A percentile compares a stretch with the other conserved stretches of the same genome.
Evolutionary conservation across 345 rosid species (phyloP).

Genomic region (Kandelia obovata): DNA sequence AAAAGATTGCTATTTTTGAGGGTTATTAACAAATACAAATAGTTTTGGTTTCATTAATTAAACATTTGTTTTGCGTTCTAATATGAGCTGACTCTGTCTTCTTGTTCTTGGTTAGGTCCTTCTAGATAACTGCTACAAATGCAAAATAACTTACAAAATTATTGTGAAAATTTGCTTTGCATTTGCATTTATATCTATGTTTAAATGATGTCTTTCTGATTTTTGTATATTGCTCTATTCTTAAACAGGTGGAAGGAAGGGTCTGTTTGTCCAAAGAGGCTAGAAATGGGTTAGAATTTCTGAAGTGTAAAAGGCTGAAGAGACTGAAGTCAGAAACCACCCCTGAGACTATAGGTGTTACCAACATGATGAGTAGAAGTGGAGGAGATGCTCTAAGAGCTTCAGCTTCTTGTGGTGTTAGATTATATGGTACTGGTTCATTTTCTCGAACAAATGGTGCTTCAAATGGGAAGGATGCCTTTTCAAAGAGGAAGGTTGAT

Average conservation of each 20-base stretch:
- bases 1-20: not conserved
- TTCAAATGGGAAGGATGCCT: conserved; percentile 45
- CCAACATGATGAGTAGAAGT: conserved; percentile 61
- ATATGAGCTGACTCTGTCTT: not conserved
- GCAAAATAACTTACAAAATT: not conserved
- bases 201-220: not conserved
- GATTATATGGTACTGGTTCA: conserved; percentile 53
- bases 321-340: conserved; percentile 55
- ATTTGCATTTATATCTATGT: not conserved
- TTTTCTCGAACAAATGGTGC: conserved; percentile 32
- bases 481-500: conserved; percentile 60
- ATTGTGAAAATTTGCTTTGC: not conserved
- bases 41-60: not conserved
- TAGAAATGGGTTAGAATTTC: conserved; percentile 60
- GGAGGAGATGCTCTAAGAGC: conserved; percentile 82
- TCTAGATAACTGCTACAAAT: not conserved
- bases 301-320: conserved; percentile 84
- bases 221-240: conserved; percentile 9
- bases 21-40: not conserved
- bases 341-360: conserved; percentile 38
- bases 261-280: conserved; percentile 66
- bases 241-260: conserved; percentile 88
- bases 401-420: conserved; percentile 78
- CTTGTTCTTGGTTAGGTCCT: not conserved
- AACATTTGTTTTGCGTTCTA: not conserved